Base-by-base conservation (phyloP, 176 grass and related monocot species). In the Hyparrhenia diplandra region DNA sequence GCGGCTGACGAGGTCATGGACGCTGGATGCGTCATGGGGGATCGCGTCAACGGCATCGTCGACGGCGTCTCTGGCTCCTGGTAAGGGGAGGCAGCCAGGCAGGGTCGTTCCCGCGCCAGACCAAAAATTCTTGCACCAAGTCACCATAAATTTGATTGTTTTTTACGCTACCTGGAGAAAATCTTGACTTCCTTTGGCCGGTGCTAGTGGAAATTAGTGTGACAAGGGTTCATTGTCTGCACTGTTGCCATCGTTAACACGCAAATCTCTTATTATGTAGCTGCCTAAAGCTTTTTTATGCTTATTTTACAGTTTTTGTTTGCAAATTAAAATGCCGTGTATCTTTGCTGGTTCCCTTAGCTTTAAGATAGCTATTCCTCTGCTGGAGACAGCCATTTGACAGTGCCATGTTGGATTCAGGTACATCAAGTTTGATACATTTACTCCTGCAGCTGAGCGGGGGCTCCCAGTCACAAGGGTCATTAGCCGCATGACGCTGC, bases 381-480 rank as follows among this genome's bases (percentile, higher is more conserved):
- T 75, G 40, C 64, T 10, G 13, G 67, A 85, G 59, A 72, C 85
- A 82, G 78, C 51, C 61, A 64, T 83, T 92, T 89, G 88, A 90
- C 83, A 17, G 60, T 82, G 67, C 37, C 49, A 65, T 78, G 59
- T 93, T 89, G 52, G 64, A 79, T 93, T 84, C 88, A 98, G 92
- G 92, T 98, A 98, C 86, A 87, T 88, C 84, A 98, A 98, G 84
- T 98, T 98, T 84, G 96, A 95, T 79, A 98, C 92, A 21, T 95
- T 98, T 78, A 98, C 96, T 70, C 96, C 96, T 80, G 92, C 92
- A 63, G 86, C 75, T 29, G 96, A 98, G 52, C 68, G 96, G 68
- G 96, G 96, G 42, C 86, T 98, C 69, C 96, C 92, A 20, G 92
- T 98, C 49, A 98, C 96, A 77, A 93, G 96, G 82, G 96, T 98